Evolutionary conservation across 2,329 filamentous ascomycete species (phyloP).

Genomic region (Diaporthe australafricana): DNA sequence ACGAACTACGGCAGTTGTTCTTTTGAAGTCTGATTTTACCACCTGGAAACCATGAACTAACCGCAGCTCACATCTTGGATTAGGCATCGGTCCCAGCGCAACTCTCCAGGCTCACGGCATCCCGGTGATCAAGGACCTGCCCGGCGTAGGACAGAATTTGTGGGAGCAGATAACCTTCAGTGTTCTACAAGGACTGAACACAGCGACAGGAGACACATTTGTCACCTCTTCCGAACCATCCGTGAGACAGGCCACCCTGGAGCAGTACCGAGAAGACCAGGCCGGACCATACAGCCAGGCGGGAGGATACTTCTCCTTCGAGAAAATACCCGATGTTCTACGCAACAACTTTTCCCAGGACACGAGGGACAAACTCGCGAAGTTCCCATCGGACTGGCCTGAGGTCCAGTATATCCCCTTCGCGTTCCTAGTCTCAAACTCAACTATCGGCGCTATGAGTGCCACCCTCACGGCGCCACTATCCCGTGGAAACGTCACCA

Average conservation of each 20-base stretch:
- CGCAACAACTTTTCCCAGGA: slow-evolving; percentile 4
- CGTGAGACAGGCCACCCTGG: background rate
- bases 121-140: slow-evolving; percentile 13
- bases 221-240: background rate
- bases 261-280: background rate
- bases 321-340: slow-evolving; percentile 26
- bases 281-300: slow-evolving; percentile 8
- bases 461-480: slow-evolving; percentile 49
- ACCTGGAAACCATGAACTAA: too few species aligned
- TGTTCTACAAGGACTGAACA: background rate
- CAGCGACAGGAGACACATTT: background rate
- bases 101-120: slow-evolving; percentile 31
- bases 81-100: background rate
- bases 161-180: slow-evolving; percentile 12
- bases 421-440: background rate
- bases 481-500: slow-evolving; percentile 54
- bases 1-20: too few species aligned
- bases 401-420: slow-evolving; percentile 10
- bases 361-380: background rate
- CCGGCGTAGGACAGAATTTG: slow-evolving; percentile 33
- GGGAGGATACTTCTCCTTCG: slow-evolving; percentile 32
- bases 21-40: too few species aligned
- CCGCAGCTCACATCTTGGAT: background rate
- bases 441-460: background rate
- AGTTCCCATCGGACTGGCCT: background rate